Conservation (phyloP, 371 early-diverging fungal genomes). For the Nosema granulosis region DNA sequence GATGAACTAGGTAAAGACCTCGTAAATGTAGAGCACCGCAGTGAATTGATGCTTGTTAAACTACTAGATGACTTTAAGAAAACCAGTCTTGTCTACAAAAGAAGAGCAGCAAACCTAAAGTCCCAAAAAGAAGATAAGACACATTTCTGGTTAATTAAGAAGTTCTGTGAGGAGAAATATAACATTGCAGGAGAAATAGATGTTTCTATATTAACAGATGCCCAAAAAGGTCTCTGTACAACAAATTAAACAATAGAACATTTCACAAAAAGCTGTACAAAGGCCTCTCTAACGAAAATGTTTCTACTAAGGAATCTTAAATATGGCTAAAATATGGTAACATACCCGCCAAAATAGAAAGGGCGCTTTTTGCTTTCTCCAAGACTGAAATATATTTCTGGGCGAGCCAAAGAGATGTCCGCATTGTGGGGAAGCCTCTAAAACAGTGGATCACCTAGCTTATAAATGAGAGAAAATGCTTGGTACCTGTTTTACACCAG, state of each 20-base stretch:
- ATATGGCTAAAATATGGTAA: constrained; percentile 6
- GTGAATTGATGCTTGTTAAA: neutral
- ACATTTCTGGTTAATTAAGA: neutral
- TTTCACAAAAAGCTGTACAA: neutral
- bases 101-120: neutral
- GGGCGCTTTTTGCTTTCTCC: neutral
- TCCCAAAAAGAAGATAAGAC: neutral
- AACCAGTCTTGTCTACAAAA: neutral
- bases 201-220: neutral
- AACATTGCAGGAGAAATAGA: neutral
- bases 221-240: neutral
- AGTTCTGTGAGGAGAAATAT: neutral
- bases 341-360: neutral
- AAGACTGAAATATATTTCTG: constrained; percentile 7
- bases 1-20: neutral
- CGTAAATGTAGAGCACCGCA: neutral
- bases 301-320: neutral
- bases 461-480: neutral
- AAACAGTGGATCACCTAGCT: neutral
- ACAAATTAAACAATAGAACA: neutral
- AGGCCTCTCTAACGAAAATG: neutral
- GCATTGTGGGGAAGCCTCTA: neutral
- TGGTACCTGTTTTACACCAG: neutral
- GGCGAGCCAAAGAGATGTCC: neutral
- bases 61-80: neutral